Evolutionary conservation across 2,329 filamentous ascomycete species (phyloP).

Genomic region (Paecilomyces niveus): DNA sequence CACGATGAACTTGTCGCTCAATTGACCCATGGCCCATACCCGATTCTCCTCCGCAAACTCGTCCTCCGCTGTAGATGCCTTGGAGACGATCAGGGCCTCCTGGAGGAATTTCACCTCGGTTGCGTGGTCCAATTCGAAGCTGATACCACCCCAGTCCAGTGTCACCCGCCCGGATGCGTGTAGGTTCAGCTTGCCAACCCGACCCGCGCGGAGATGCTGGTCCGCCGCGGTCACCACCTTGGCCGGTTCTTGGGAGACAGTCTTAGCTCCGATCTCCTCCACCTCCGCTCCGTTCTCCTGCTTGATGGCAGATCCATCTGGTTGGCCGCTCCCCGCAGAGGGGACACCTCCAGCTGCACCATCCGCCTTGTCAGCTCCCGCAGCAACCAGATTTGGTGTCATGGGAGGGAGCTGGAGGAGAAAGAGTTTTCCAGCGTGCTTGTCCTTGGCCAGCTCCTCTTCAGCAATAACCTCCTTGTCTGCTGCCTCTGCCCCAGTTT

Average conservation of each 20-base stretch:
- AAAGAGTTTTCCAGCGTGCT: conserved; percentile 50
- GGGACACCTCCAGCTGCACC: conserved; percentile 2
- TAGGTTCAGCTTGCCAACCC: conserved; percentile 55
- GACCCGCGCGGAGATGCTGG: conserved; percentile 43
- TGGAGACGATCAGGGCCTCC: conserved; percentile 46
- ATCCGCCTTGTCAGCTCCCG: conserved; percentile 17
- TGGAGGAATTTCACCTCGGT: conserved; percentile 53
- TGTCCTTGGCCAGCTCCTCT: conserved; percentile 27
- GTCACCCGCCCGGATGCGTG: conserved; percentile 56
- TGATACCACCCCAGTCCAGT: conserved; percentile 57
- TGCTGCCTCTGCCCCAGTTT: conserved; percentile 9
- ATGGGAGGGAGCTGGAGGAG: conserved; percentile 59
- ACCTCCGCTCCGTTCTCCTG: conserved; percentile 23
- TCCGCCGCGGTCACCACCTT: conserved; percentile 34
- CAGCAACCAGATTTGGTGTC: conserved; percentile 48
- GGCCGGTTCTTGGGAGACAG: conserved; percentile 9
- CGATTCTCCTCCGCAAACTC: conserved; percentile 30
- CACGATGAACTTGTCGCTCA: conserved; percentile 59
- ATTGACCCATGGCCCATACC: conserved; percentile 52
- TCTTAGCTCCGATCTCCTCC: conserved; percentile 11
- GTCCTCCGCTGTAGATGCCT: conserved; percentile 17
- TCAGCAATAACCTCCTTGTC: conserved; percentile 9
- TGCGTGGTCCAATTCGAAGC: conserved; percentile 51
- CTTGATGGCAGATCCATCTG: conserved; percentile 16
- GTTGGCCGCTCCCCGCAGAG: conserved; percentile 1